A percentile compares a stretch with the other conserved stretches of the same genome.
These are phyloP conservation scores for Botrytis cinerea DNA, from an alignment of 2,329 filamentous ascomycete genomes.

Conservation along the genomic window DNA sequence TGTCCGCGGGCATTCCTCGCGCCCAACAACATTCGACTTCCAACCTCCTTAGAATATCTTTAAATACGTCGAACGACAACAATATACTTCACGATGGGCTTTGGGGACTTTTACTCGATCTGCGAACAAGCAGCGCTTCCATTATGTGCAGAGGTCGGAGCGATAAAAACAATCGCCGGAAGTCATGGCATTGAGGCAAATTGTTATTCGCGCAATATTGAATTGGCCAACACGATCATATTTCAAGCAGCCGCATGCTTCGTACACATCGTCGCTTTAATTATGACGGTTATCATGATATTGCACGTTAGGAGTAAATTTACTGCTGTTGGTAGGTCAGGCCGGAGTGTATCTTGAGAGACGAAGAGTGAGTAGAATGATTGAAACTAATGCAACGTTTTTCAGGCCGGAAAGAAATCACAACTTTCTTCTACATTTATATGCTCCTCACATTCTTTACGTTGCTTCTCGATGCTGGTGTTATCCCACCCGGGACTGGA, in stretches of 20 bases:
- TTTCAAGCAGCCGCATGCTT: conserved; percentile 90
- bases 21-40: conserved; percentile 20
- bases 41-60: conserved; percentile 29
- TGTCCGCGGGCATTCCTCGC: conserved; percentile 25
- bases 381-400: conserved; percentile 28
- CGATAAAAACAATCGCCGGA: conserved; percentile 66
- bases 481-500: conserved; percentile 77
- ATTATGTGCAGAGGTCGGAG: conserved; percentile 82
- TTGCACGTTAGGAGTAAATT: conserved; percentile 97
- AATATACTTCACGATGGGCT: conserved; percentile 60
- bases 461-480: conserved; percentile 87
- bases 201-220: conserved; percentile 93
- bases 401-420: conserved; percentile 65
- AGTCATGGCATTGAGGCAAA: conserved; percentile 79
- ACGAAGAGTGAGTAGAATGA: conserved; percentile 10
- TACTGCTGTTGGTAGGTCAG: conserved; percentile 82
- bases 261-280: conserved; percentile 85
- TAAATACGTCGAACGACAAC: conserved; percentile 22
- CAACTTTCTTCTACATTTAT: conserved; percentile 96
- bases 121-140: conserved; percentile 85
- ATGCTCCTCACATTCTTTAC: conserved; percentile 87
- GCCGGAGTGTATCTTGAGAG: not conserved
- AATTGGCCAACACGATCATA: conserved; percentile 97
- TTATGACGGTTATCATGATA: conserved; percentile 97
- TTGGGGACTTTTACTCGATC: conserved; percentile 86